These are phyloP conservation scores for Pseudogymnoascus sp. DNA, from an alignment of 2,329 filamentous ascomycete genomes.

Conservation along the genomic window DNA sequence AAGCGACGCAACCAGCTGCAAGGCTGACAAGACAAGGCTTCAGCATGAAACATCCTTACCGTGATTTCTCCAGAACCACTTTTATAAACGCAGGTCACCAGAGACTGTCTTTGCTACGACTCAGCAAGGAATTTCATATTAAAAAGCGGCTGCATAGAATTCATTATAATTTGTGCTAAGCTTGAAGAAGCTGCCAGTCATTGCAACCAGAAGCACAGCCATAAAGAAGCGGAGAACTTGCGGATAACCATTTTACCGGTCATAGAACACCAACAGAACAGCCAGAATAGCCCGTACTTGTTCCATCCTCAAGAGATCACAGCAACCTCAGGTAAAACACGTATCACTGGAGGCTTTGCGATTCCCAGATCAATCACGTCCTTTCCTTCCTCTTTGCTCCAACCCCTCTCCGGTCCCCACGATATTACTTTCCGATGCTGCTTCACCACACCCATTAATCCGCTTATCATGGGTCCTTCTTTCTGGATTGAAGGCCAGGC, in stretches of 20 bases:
- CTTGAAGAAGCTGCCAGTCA: neutral
- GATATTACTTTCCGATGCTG: conserved; percentile 43
- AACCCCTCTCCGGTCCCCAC: conserved; percentile 61
- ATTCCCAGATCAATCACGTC: conserved; percentile 3
- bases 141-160: neutral
- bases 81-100: neutral
- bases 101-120: neutral
- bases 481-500: conserved; percentile 58
- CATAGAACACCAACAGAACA: neutral
- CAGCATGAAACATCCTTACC: neutral
- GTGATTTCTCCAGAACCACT: neutral
- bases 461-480: conserved; percentile 54
- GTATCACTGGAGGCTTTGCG: neutral
- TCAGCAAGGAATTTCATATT: neutral
- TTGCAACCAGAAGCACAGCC: neutral
- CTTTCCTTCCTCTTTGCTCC: conserved; percentile 41
- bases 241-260: neutral
- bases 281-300: neutral
- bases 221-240: neutral
- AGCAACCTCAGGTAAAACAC: neutral
- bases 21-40: neutral
- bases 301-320: conserved; percentile 1
- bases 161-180: neutral
- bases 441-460: conserved; percentile 45
- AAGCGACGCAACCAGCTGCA: conserved; percentile 2